Base-by-base conservation (phyloP, 768 basidiomycete genomes). In the Pleurotus giganteus region DNA sequence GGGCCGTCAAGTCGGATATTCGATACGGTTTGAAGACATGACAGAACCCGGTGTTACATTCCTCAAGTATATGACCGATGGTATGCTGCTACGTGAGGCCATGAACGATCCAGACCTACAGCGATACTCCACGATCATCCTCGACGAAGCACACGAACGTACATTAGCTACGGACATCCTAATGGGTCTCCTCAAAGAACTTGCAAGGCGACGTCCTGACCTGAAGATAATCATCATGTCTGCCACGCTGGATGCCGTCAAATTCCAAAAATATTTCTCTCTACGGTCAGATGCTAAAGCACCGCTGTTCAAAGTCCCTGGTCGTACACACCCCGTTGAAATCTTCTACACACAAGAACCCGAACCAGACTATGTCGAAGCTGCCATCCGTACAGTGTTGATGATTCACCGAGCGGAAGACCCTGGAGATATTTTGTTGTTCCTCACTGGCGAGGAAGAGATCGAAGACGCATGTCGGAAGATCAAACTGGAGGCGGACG, bases 1-100 rank as follows among this genome's bases (percentile, higher is more conserved):
- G 1, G 96, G 96, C 28, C 87, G 90, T 64, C 88, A 98, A 58
- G 96, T 98, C 59, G 96, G 96, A 55, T 99, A 99, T 72, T 93
- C 92, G 4, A 98, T 98, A 64, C 92, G 96, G 68, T 99, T 98
- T 68, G 96, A 99, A 70, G 96, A 98, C 68, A 89, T 93, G 91
- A 89, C 95, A 39, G 81, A 91, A 61, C 75, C 83, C 0, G 89
- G 91, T 0, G 89, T 87, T 29, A 98, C 96, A 0, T 97, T 99
- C 71, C 78, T 99, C 59, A 98, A 97, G 69, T 98, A 99, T 75
- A 97, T 98, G 95, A 99, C 97, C 12, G 97, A 99, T 62, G 97
- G 95, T 81, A 97, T 98, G 94, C 85, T 93, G 53, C 83, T 96
- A n/a, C 86, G 94, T 19, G 94, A 97, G 74, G 94, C 94, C 4